phyloP scores from a whole-genome alignment of 208 protist genomes.

The Tritrichomonas musculus region DNA sequence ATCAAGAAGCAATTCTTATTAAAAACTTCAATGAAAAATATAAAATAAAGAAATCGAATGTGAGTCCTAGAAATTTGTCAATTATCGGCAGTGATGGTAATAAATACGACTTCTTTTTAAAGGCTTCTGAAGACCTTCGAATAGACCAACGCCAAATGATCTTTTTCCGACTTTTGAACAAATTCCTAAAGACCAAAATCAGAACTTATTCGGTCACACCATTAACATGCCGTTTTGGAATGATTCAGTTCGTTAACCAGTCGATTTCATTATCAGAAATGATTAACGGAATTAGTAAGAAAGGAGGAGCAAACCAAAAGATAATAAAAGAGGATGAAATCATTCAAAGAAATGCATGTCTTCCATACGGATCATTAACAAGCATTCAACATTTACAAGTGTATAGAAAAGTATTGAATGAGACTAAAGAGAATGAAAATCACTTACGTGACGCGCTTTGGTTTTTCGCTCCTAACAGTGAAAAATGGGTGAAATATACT shows the following conservation, averaged over 20 bases:
- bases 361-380: neutral
- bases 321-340: neutral
- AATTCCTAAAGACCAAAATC: neutral
- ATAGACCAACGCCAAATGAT: neutral
- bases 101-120: neutral
- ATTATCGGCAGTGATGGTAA: constrained; percentile 16
- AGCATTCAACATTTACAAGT: neutral
- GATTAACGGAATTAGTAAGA: neutral
- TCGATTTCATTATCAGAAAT: neutral
- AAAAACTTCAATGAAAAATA: neutral
- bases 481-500: neutral
- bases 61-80: neutral
- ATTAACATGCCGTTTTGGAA: neutral
- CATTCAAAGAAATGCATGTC: no score
- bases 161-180: neutral
- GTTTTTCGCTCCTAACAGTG: neutral
- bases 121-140: neutral
- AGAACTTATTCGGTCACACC: neutral
- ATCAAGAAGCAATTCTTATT: neutral
- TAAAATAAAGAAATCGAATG: neutral
- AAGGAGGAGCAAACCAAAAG: neutral
- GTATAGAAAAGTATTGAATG: neutral
- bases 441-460: neutral
- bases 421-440: neutral
- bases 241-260: neutral